These are phyloP conservation scores for Cucumis sativus DNA, from an alignment of 306 rosid genomes.

Conservation along the genomic window DNA sequence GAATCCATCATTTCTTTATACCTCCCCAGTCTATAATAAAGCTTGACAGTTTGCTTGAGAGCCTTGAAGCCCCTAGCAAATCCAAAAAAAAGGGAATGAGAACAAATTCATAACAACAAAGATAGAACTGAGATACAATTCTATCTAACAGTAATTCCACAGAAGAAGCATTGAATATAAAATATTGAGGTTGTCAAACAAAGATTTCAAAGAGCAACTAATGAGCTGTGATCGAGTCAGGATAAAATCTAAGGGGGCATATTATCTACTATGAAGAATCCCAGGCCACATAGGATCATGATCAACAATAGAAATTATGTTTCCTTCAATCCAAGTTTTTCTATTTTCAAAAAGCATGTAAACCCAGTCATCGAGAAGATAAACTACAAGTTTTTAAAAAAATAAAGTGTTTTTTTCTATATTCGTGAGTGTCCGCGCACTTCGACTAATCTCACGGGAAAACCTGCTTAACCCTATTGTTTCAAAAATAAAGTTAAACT, in stretches of 20 bases:
- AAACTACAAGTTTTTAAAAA: not conserved
- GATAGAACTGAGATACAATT: not conserved
- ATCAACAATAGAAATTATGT: not conserved
- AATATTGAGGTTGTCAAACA: not conserved
- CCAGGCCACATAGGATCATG: not conserved
- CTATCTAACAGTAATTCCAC: not conserved
- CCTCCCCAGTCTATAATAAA: constrained; percentile 77
- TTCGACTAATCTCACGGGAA: no score
- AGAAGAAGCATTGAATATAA: not conserved
- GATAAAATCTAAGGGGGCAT: not conserved
- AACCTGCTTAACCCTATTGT: not conserved
- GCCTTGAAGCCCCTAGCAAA: constrained; percentile 84
- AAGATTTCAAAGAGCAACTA: not conserved
- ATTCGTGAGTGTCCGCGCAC: no score
- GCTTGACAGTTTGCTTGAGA: constrained; percentile 93
- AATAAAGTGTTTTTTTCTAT: no score
- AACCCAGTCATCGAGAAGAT: not conserved
- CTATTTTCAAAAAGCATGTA: not conserved
- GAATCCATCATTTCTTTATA: constrained; percentile 96
- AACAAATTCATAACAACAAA: not conserved
- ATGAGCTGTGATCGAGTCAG: not conserved
- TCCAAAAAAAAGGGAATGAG: not conserved
- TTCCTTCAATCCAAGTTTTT: not conserved
- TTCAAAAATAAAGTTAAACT: not conserved
- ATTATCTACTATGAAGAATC: not conserved